Percentiles rank a stretch among this genome's conserved stretches.
Conservation (phyloP, 108 stramenopile species). For the Licmophora abbreviata region DNA sequence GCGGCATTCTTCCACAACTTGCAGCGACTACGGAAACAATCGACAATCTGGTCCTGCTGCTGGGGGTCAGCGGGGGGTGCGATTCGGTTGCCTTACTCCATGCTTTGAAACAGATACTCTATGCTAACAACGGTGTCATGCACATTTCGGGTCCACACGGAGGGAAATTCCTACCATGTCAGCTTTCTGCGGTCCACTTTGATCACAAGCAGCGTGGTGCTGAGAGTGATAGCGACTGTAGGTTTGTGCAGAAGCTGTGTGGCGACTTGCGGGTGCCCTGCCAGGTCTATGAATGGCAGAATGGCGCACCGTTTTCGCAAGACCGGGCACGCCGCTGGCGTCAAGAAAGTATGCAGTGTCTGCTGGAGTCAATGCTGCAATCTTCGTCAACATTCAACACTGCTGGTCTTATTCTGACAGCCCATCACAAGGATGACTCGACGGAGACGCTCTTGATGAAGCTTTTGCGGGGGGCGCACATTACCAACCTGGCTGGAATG, state of each 20-base stretch:
- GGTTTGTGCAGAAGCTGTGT: constrained; percentile 54
- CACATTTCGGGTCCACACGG: neutral
- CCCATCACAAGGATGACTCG: constrained; percentile 81
- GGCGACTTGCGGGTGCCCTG: constrained; percentile 37
- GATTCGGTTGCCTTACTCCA: constrained; percentile 82
- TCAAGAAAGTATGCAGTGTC: constrained; percentile 23
- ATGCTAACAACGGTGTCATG: neutral
- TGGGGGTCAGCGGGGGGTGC: constrained; percentile 84
- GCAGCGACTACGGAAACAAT: no score
- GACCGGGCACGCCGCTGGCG: constrained; percentile 78
- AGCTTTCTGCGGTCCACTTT: constrained; percentile 77
- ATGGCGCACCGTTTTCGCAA: constrained; percentile 56
- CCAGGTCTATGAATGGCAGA: constrained; percentile 49
- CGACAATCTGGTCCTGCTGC: constrained; percentile 29
- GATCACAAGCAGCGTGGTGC: constrained; percentile 72
- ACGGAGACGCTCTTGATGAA: constrained; percentile 78
- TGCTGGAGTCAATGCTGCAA: constrained; percentile 18
- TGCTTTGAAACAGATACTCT: constrained; percentile 36
- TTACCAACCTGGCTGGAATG: constrained; percentile 70
- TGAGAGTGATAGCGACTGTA: constrained; percentile 54
- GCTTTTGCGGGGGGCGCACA: constrained; percentile 69
- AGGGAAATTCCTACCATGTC: constrained; percentile 16
- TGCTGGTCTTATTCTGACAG: constrained; percentile 63
- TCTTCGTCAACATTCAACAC: constrained; percentile 2
- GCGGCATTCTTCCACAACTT: no score